These are phyloP conservation scores for Litchi chinensis DNA, from an alignment of 345 rosid genomes.

Conservation along the genomic window DNA sequence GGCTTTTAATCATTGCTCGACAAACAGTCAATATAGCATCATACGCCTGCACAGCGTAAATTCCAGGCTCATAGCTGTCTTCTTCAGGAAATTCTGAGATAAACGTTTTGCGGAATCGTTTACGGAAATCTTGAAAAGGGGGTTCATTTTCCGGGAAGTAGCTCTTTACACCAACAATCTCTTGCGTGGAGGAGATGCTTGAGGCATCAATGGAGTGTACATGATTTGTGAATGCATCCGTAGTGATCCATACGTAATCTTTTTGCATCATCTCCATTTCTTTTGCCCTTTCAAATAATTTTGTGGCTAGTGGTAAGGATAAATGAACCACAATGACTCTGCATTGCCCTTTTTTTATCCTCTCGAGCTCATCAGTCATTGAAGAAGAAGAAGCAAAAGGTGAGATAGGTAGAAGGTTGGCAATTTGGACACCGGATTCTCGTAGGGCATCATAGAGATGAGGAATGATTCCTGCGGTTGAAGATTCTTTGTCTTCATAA, in stretches of 20 bases:
- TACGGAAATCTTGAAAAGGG: background rate
- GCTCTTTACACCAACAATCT: constrained; percentile 29
- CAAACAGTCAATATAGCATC: constrained; percentile 23
- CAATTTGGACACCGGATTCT: background rate
- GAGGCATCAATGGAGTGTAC: constrained; percentile 19
- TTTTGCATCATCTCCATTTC: constrained; percentile 31
- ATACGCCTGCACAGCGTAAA: constrained; percentile 31
- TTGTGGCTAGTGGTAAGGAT: constrained; percentile 6
- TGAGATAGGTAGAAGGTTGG: constrained; percentile 1
- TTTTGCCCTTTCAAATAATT: constrained; percentile 25
- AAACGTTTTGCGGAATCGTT: no score
- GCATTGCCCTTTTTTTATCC: constrained; percentile 17
- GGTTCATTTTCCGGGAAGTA: background rate
- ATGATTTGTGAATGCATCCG: constrained; percentile 23
- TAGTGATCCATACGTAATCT: background rate
- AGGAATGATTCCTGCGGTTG: background rate
- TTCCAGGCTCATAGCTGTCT: constrained; percentile 2
- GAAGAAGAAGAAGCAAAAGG: constrained; percentile 10
- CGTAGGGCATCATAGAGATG: constrained; percentile 13
- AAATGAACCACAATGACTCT: constrained; percentile 35
- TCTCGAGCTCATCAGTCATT: constrained; percentile 9
- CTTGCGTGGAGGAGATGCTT: constrained; percentile 26
- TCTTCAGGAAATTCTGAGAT: no score
- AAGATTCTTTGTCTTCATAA: constrained; percentile 1
- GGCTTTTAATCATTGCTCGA: constrained; percentile 15